phyloP scores from a whole-genome alignment of 192 early-diverging fungal species.

The Gaertneriomyces sp. region DNA sequence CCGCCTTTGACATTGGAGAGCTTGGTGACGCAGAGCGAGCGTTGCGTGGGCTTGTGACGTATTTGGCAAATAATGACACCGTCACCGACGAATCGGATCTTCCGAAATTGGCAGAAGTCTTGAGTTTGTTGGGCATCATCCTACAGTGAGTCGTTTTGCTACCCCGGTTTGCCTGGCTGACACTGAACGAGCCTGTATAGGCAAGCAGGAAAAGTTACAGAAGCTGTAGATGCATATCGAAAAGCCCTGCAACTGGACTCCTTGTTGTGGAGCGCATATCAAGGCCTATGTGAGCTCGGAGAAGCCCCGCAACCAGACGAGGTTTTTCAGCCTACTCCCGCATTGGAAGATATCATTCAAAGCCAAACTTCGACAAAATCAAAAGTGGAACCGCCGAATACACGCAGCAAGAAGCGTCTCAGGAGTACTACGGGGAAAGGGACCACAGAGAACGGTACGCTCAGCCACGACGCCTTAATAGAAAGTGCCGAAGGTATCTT shows the following conservation, averaged over 20 bases:
- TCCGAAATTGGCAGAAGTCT: slow-evolving; percentile 7
- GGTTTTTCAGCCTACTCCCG: neutral
- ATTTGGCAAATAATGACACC: neutral
- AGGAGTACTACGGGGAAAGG: no score
- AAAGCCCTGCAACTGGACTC: slow-evolving; percentile 35
- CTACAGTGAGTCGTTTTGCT: slow-evolving; percentile 7
- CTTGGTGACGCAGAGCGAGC: slow-evolving; percentile 27
- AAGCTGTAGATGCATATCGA: slow-evolving; percentile 21
- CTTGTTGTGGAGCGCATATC: slow-evolving; percentile 41
- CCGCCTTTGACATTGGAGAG: slow-evolving; percentile 25
- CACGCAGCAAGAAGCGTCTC: no score
- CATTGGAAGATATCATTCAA: no score
- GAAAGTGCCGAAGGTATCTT: neutral
- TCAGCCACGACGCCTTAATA: no score
- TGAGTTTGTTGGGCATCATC: slow-evolving; percentile 29
- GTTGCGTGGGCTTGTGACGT: slow-evolving; percentile 3
- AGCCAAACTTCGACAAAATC: neutral
- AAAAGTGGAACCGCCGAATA: neutral
- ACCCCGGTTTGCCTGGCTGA: neutral
- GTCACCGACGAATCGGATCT: neutral
- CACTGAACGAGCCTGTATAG: neutral
- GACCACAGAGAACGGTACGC: no score
- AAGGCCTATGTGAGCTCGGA: slow-evolving; percentile 39
- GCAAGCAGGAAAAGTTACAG: slow-evolving; percentile 13
- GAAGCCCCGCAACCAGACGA: neutral